Evolutionary conservation across 495 filamentous ascomycete species (phyloP).

Genomic region (Penicillium steckii): DNA sequence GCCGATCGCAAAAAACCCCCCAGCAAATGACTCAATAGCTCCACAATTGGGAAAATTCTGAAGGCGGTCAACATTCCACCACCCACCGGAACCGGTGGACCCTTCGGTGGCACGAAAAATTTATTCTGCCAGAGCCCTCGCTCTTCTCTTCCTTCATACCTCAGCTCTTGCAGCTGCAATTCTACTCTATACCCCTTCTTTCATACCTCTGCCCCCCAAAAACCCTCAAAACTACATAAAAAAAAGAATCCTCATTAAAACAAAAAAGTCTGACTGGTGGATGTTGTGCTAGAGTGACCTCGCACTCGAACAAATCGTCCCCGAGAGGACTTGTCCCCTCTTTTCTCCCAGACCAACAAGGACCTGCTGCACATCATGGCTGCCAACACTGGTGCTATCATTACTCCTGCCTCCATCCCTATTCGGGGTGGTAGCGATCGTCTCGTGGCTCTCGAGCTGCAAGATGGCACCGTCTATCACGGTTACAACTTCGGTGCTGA

Average conservation of each 20-base stretch:
- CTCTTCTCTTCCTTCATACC: conserved; percentile 21
- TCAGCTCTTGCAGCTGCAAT: conserved; percentile 27
- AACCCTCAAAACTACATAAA: conserved; percentile 4
- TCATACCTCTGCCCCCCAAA: background rate
- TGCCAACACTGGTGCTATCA: conserved; percentile 34
- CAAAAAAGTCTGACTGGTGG: conserved; percentile 31
- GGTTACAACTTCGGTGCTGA: conserved; percentile 93
- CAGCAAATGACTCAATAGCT: background rate
- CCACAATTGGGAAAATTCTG: conserved; percentile 12
- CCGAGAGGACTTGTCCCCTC: conserved; percentile 45
- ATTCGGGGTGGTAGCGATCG: conserved; percentile 49
- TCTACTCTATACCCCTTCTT: background rate
- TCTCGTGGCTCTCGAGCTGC: conserved; percentile 78
- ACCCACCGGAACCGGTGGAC: conserved; percentile 16
- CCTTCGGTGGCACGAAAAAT: conserved; percentile 22
- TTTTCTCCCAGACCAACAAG: conserved; percentile 30
- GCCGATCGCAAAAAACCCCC: background rate
- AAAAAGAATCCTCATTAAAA: no score
- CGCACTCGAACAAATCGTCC: conserved; percentile 36
- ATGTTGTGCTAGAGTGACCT: conserved; percentile 48
- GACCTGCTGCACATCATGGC: conserved; percentile 35
- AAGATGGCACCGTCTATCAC: conserved; percentile 84
- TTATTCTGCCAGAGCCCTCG: conserved; percentile 20
- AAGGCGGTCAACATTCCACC: conserved; percentile 9
- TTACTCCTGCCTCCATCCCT: conserved; percentile 50